Percentiles rank a stretch among this genome's conserved stretches.
phyloP scores from a whole-genome alignment of 1,139 yeast genomes.

The Hemisphaericaspora xylanilytica region DNA sequence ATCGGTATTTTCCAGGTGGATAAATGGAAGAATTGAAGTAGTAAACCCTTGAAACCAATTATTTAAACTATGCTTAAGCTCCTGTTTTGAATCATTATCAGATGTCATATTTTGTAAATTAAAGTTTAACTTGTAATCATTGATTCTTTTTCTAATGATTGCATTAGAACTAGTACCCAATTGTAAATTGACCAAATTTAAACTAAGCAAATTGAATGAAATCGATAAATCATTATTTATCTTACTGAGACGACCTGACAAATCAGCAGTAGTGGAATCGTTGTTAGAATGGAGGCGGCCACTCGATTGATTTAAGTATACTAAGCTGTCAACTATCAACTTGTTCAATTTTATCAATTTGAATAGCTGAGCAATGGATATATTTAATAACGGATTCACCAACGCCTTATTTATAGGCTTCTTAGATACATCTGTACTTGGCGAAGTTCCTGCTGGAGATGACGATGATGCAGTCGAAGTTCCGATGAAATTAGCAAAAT shows the following conservation, averaged over 20 bases:
- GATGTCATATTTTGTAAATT: slow-evolving; percentile 10
- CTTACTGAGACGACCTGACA: slow-evolving; percentile 30
- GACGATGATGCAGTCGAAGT: slow-evolving; percentile 14
- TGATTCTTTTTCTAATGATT: slow-evolving; percentile 27
- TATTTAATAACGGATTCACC: slow-evolving; percentile 34
- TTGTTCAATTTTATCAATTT: slow-evolving; percentile 38
- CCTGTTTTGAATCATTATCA: slow-evolving; percentile 2
- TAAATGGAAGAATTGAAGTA: slow-evolving; percentile 26
- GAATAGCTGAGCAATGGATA: slow-evolving; percentile 35
- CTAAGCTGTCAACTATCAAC: slow-evolving; percentile 33
- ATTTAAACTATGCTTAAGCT: slow-evolving; percentile 16
- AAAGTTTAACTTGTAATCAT: slow-evolving; percentile 29
- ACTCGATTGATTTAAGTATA: slow-evolving; percentile 13
- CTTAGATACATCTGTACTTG: slow-evolving; percentile 2
- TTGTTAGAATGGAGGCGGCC: slow-evolving; percentile 2
- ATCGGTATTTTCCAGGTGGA: slow-evolving; percentile 32
- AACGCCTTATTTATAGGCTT: slow-evolving; percentile 11
- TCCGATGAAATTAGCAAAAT: slow-evolving; percentile 27
- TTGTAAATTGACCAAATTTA: slow-evolving; percentile 20
- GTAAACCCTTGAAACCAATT: slow-evolving; percentile 32
- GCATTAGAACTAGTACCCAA: slow-evolving; percentile 25
- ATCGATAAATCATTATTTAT: slow-evolving; percentile 40
- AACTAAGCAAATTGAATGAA: slow-evolving; percentile 33
- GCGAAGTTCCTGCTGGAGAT: slow-evolving; percentile 7
- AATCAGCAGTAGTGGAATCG: slow-evolving; percentile 17